Base-by-base conservation (phyloP, 1,284 basidiomycete genomes). In the Ustilago sp. region DNA sequence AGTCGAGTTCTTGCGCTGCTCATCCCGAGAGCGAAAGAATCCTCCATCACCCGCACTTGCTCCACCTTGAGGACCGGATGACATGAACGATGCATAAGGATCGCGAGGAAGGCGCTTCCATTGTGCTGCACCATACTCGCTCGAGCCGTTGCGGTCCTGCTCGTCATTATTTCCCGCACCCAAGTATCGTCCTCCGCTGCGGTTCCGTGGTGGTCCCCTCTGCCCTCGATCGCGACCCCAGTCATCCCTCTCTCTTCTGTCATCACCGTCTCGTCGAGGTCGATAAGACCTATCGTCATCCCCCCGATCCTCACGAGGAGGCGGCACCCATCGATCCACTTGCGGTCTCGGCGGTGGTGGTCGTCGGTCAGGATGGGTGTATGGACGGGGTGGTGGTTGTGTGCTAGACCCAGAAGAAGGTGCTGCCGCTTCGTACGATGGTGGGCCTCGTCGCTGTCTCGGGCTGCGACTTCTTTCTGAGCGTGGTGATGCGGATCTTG, bases 1-100 rank as follows among this genome's bases (percentile, higher is more conserved):
- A 6, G 60, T 80, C 6, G 74, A 74, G 32, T 74, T 63, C 45
- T 80, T 80, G 34, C 81, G 72, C 57, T 82, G 77, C 43, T 79
- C 68, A 60, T 81, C 70, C 53, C 79, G 74, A 4, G 68, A 71
- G 53, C 60, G 56, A 34, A 79, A 74, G 60, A 79, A 75, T 38
- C 64, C 55, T n/a, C 69, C 70, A 48, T 68, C 63, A 19, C 17
- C 23, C 23, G 23, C 43, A 45, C 43, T 45, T 5, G 56, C 60
- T 35, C 34, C 47, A 9, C 57, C 56, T 15, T 45, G 43, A 19
- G 45, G 47, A 12, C 38, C 55, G 13, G 59, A 41, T 2, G 64
- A 55, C 57, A 63, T 68, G 57, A 47, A 41, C 13, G 63, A 70
- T n/a, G 72, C 62, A n/a, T 76, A 68, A 8, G 74, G 68, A 28